Base-by-base conservation (phyloP, 2,329 filamentous ascomycete species). In the Setomelanomma holmii region DNA sequence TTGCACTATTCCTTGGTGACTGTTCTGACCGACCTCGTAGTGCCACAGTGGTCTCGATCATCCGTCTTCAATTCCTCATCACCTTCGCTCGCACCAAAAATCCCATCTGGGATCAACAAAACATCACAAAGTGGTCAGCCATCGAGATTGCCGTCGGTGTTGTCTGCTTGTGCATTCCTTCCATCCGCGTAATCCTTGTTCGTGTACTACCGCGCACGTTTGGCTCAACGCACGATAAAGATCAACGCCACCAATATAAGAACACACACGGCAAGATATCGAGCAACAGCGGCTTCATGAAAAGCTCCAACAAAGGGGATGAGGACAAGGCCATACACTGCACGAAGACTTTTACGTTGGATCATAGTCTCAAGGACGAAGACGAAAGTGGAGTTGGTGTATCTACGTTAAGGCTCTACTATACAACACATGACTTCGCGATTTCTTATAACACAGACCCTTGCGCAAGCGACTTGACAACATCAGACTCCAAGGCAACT, bases 151-250 rank as follows among this genome's bases (percentile, higher is more conserved):
- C 78, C 52, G 70, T 77, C 1, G 76, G 75, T 21, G 75, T 79
- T 45, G 74, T 79, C n/a, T 79, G 77, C 56, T 75, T 75, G 6
- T 78, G 77, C 62, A 73, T 80, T 60, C 77, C 78, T 1, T 65
- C 71, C n/a, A 55, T 78, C 14, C 72, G 75, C 27, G 66, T 74
- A 1, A 64, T 78, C 2, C 63, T 78, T 22, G 68, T 74, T n/a
- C 71, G 67, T 14, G 27, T 73, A 10, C 74, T 72, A 39, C 76
- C 76, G 21, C 60, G 55, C n/a, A 33, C 73, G 1, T 68, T 78
- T 45, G 75, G 73, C 7, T 69, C 71, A 12, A 75, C 70, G 1
- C 58, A 53, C 11, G 49, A 53, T 17, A 47, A 52, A 2, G 56
- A 55, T 8, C 51, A 55, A 27, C 56, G 27, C 27, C 27, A 30